phyloP scores from a whole-genome alignment of 2,329 filamentous ascomycete genomes.

The Aureobasidium sp. region DNA sequence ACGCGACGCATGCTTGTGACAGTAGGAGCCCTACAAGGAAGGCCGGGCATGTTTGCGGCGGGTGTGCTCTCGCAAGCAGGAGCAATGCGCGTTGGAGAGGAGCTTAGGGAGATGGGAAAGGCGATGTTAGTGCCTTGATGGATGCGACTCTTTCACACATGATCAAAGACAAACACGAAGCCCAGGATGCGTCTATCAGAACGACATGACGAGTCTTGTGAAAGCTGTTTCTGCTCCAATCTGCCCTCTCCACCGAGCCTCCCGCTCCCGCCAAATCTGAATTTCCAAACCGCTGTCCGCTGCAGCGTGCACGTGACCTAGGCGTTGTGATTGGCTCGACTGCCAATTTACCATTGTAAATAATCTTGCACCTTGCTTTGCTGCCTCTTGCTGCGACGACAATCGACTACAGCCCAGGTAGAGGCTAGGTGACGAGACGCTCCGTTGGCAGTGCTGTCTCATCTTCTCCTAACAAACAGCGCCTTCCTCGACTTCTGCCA shows the following conservation, averaged over 20 bases:
- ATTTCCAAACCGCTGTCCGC: background rate
- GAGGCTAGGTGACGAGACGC: background rate
- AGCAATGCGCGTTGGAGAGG: background rate
- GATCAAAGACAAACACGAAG: background rate
- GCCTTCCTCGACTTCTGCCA: background rate
- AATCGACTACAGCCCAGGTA: background rate
- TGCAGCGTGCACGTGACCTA: background rate
- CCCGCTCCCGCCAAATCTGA: background rate
- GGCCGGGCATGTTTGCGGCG: constrained; percentile 35
- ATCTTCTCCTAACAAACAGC: background rate
- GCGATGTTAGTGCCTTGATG: background rate
- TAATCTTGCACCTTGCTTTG: constrained; percentile 13
- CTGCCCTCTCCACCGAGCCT: background rate
- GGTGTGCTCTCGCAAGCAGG: background rate
- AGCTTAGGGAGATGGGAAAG: constrained; percentile 1
- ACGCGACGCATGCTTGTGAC: background rate
- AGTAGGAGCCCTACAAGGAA: constrained; percentile 35
- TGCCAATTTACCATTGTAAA: constrained; percentile 11
- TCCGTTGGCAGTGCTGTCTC: constrained; percentile 8
- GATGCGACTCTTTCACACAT: constrained; percentile 1
- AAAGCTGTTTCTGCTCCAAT: background rate
- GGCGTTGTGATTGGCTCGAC: constrained; percentile 7
- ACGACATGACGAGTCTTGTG: background rate
- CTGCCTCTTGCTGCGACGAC: constrained; percentile 7
- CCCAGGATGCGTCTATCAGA: background rate